Percentiles rank a stretch among this genome's conserved stretches.
phyloP scores from a whole-genome alignment of 345 rosid genomes.

The Melaleuca alternifolia region DNA sequence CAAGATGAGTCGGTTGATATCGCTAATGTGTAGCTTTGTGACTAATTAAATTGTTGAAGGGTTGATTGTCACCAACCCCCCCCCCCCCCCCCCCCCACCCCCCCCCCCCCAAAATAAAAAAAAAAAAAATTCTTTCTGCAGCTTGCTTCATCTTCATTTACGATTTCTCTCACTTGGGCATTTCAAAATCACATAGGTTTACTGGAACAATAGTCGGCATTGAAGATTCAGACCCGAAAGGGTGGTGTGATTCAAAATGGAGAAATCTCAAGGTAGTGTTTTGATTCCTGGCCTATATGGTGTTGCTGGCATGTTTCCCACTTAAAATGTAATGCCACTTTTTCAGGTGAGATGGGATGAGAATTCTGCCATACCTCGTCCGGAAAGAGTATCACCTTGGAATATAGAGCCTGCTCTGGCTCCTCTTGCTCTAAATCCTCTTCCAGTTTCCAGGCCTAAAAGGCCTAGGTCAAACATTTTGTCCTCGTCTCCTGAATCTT shows the following conservation, averaged over 20 bases:
- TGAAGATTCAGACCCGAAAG: constrained; percentile 46
- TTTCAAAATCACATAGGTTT: constrained; percentile 27
- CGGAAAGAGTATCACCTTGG: constrained; percentile 91
- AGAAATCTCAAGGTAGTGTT: constrained; percentile 64
- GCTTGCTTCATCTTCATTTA: neutral
- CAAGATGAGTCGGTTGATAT: neutral
- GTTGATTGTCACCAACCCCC: neutral
- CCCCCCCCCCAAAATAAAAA: no score
- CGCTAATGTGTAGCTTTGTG: neutral
- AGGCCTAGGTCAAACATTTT: constrained; percentile 46
- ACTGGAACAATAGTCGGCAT: constrained; percentile 72
- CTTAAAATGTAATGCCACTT: neutral
- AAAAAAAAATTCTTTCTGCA: neutral
- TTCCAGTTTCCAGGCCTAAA: constrained; percentile 50
- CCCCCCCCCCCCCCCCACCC: no score
- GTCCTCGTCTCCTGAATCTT: constrained; percentile 46
- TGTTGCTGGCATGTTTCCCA: neutral
- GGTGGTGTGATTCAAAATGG: constrained; percentile 74
- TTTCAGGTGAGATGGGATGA: constrained; percentile 87
- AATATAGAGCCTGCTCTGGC: constrained; percentile 76
- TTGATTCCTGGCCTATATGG: neutral
- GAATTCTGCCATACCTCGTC: constrained; percentile 54
- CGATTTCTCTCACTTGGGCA: neutral
- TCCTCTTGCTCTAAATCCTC: constrained; percentile 59
- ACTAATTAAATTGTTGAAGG: neutral